These are phyloP conservation scores for Xylaria sp. DNA, from an alignment of 2,329 filamentous ascomycete genomes.

Conservation along the genomic window DNA sequence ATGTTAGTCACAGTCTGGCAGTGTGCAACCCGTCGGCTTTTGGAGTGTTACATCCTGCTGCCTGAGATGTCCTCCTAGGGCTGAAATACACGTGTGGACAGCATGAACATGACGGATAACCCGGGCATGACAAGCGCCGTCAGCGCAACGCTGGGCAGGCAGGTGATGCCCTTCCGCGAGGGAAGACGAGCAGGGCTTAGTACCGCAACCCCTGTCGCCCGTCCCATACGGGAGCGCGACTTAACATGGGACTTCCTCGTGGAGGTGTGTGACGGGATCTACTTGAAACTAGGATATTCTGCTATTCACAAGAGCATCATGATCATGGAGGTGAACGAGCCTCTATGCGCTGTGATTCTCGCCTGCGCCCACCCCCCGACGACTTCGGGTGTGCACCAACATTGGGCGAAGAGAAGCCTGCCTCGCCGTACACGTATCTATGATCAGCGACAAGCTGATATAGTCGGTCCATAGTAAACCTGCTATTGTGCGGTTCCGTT, in stretches of 20 bases:
- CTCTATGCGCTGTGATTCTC: background rate
- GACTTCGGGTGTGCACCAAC: background rate
- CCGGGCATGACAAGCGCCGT: slow-evolving; percentile 20
- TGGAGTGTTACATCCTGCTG: slow-evolving; percentile 5
- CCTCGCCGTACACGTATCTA: background rate
- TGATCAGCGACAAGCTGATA: background rate
- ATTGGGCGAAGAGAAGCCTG: background rate
- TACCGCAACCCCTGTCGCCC: slow-evolving; percentile 13
- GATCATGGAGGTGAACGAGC: background rate
- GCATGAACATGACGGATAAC: slow-evolving; percentile 17
- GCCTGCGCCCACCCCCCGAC: background rate
- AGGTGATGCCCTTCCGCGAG: slow-evolving; percentile 22
- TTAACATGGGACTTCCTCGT: background rate
- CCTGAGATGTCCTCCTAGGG: slow-evolving; percentile 18
- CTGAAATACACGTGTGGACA: slow-evolving; percentile 23
- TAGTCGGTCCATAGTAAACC: background rate
- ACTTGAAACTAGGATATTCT: slow-evolving; percentile 3
- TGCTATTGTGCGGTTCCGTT: slow-evolving; percentile 18
- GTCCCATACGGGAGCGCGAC: slow-evolving; percentile 4
- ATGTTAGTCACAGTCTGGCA: slow-evolving; percentile 15
- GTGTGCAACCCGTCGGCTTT: background rate
- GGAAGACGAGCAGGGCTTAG: slow-evolving; percentile 13
- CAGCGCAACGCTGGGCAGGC: slow-evolving; percentile 16
- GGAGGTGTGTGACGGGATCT: slow-evolving; percentile 9
- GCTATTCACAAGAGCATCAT: background rate